Percentiles rank a stretch among this genome's conserved stretches.
Conservation (phyloP, 2,329 filamentous ascomycete species). For the Aspergillus cejpii region DNA sequence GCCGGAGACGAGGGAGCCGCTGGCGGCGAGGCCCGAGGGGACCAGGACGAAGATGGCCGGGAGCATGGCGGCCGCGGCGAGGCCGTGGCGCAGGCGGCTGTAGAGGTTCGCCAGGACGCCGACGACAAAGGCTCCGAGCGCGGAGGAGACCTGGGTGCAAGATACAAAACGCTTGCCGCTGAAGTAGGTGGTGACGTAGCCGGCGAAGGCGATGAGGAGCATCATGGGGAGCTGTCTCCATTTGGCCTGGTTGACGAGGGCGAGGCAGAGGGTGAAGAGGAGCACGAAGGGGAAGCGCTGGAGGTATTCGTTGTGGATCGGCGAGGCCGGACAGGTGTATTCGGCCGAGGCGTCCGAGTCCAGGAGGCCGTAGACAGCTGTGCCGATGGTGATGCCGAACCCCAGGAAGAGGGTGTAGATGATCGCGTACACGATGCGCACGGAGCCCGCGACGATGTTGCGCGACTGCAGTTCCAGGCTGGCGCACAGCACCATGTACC, state of each 20-base stretch:
- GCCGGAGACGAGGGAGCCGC: conserved; percentile 53
- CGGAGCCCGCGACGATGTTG: conserved; percentile 63
- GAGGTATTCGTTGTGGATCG: conserved; percentile 44
- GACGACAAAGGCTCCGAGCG: conserved; percentile 69
- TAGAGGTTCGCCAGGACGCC: conserved; percentile 79
- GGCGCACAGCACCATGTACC: conserved; percentile 57
- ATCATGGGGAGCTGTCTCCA: conserved; percentile 74
- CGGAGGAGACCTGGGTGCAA: conserved; percentile 70
- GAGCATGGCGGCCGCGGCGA: conserved; percentile 79
- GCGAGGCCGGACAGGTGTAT: conserved; percentile 45
- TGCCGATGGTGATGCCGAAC: conserved; percentile 65
- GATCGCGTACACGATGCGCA: conserved; percentile 69
- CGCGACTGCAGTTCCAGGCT: conserved; percentile 64
- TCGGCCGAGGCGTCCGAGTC: conserved; percentile 49
- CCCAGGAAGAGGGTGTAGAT: conserved; percentile 68
- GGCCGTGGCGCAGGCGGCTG: conserved; percentile 63
- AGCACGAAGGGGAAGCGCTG: conserved; percentile 68
- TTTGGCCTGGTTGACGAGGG: conserved; percentile 76
- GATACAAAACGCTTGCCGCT: conserved; percentile 60
- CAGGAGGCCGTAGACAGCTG: conserved; percentile 57
- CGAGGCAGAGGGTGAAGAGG: conserved; percentile 66
- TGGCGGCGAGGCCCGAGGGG: conserved; percentile 55
- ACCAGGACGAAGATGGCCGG: conserved; percentile 77
- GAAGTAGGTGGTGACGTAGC: conserved; percentile 73
- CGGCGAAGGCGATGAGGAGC: conserved; percentile 65